These are phyloP conservation scores for Phytopythium helicoides DNA, from an alignment of 352 stramenopile genomes.

Conservation along the genomic window DNA sequence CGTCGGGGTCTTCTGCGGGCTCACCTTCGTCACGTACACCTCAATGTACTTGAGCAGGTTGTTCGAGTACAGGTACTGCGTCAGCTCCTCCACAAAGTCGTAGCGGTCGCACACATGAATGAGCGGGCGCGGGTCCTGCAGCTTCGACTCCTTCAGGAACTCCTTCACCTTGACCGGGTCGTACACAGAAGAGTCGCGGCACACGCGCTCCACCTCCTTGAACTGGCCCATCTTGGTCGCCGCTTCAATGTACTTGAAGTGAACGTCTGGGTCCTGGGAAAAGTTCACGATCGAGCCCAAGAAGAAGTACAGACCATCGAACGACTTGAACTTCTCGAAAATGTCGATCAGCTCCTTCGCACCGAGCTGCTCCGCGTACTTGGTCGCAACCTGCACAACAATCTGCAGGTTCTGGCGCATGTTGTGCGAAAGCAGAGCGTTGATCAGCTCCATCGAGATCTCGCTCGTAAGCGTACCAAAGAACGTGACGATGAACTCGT, in stretches of 20 bases:
- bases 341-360: constrained; percentile 96
- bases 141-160: constrained; percentile 99
- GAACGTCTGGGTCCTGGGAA: constrained; percentile 97
- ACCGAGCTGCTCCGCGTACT: constrained; percentile 93
- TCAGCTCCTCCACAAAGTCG: constrained; percentile 99
- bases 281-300: constrained; percentile 98
- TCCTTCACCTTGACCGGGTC: constrained; percentile 99
- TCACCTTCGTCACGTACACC: constrained; percentile 98
- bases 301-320: constrained; percentile 99
- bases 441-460: constrained; percentile 97
- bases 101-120: constrained; percentile 99
- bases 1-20: constrained; percentile 97
- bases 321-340: constrained; percentile 99
- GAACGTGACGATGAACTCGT: constrained; percentile 99
- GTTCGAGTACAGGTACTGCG: constrained; percentile 99
- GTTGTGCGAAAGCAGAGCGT: constrained; percentile 98
- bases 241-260: constrained; percentile 99
- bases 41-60: constrained; percentile 99
- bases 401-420: constrained; percentile 98
- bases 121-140: constrained; percentile 97
- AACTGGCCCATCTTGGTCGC: constrained; percentile 99
- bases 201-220: constrained; percentile 99
- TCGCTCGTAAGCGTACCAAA: constrained; percentile 98
- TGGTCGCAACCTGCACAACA: constrained; percentile 97
- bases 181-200: constrained; percentile 99